These are phyloP conservation scores for Lipomyces kockii DNA, from an alignment of 805 yeast species.

Conservation along the genomic window DNA sequence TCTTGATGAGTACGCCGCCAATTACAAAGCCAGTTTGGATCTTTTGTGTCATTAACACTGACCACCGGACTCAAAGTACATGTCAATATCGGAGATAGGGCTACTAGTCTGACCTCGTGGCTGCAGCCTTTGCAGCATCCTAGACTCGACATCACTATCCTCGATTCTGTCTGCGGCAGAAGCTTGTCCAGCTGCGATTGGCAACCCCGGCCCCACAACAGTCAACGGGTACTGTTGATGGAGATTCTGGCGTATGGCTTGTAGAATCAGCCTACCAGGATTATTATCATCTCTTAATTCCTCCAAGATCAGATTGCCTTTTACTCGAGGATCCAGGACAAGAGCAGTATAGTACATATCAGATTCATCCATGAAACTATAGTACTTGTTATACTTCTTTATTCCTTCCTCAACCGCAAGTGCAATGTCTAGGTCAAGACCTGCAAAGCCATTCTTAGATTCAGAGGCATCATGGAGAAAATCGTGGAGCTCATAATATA, in stretches of 20 bases:
- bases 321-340: slow-evolving; percentile 9
- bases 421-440: background rate
- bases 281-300: slow-evolving; percentile 4
- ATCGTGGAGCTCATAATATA: background rate
- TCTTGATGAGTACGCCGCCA: background rate
- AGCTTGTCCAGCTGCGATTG: too few species aligned
- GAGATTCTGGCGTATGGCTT: background rate
- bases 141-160: too few species aligned
- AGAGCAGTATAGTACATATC: background rate
- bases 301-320: slow-evolving; percentile 7
- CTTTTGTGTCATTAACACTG: background rate
- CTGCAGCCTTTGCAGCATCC: background rate
- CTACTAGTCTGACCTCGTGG: background rate
- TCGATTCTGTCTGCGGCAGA: too few species aligned
- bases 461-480: slow-evolving; percentile 3
- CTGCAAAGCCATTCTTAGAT: background rate
- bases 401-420: slow-evolving; percentile 1
- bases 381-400: slow-evolving; percentile 3
- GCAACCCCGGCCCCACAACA: too few species aligned
- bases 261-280: background rate
- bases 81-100: too few species aligned
- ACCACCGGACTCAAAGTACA: too few species aligned
- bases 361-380: slow-evolving; percentile 4
- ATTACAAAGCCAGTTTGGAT: background rate
- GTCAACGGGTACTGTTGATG: background rate